Percentiles rank a stretch among this genome's conserved stretches.
Conservation (phyloP, 176 grass and related monocot genomes). For the Stipa capillata region DNA sequence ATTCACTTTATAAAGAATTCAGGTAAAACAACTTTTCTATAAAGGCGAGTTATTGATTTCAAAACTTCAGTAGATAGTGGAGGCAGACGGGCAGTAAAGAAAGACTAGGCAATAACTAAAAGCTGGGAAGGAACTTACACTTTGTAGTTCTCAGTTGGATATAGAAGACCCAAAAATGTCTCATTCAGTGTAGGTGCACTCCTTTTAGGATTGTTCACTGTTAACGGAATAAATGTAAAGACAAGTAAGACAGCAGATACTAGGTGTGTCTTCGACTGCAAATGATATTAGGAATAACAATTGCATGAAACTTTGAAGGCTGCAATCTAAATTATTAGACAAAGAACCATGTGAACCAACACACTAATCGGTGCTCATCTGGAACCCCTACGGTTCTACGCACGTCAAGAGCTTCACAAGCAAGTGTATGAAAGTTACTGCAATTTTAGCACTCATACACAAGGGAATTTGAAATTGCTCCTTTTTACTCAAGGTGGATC, state of each 20-base stretch:
- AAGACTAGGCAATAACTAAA: background rate
- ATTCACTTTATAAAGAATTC: background rate
- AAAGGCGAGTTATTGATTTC: background rate
- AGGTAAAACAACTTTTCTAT: background rate
- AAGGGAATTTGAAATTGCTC: background rate
- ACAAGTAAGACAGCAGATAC: background rate
- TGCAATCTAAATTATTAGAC: background rate
- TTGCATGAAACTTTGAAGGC: background rate
- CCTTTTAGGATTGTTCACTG: constrained; percentile 98
- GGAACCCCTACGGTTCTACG: background rate
- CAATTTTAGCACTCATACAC: background rate
- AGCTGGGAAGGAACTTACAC: constrained; percentile 51
- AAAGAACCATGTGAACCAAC: background rate
- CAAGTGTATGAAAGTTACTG: background rate
- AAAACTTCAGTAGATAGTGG: background rate
- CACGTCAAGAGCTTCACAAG: background rate
- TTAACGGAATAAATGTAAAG: constrained; percentile 17
- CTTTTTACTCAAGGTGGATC: background rate
- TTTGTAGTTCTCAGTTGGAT: constrained; percentile 96
- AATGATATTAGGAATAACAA: background rate
- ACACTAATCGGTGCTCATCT: background rate
- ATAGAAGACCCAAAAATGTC: constrained; percentile 91
- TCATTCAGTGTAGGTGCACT: constrained; percentile 77
- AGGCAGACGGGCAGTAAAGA: background rate
- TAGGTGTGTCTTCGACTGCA: background rate